These are phyloP conservation scores for Cryptococcus wingfieldii DNA, from an alignment of 1,284 basidiomycete genomes.

Conservation along the genomic window DNA sequence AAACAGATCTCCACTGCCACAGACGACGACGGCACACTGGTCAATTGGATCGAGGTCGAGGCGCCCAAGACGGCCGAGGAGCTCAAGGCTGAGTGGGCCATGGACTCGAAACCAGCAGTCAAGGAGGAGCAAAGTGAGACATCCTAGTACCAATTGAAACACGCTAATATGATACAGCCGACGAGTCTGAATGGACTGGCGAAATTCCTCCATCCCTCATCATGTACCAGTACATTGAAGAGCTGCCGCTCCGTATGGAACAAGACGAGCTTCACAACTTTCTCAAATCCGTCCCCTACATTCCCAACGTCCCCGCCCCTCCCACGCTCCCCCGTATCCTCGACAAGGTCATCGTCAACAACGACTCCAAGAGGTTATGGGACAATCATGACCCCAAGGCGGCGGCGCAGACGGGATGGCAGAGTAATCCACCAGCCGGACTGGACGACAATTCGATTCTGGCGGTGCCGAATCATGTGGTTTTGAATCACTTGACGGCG, in stretches of 20 bases:
- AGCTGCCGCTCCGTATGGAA: constrained; percentile 58
- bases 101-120: constrained; percentile 32
- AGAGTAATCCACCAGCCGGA: constrained; percentile 26
- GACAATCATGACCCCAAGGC: constrained; percentile 19
- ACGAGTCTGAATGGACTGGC: constrained; percentile 62
- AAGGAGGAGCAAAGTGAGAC: constrained; percentile 38
- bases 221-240: constrained; percentile 77
- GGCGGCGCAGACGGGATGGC: constrained; percentile 29
- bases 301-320: constrained; percentile 62
- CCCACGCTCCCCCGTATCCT: constrained; percentile 84
- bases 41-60: constrained; percentile 78
- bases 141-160: background rate
- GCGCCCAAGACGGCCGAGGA: constrained; percentile 44
- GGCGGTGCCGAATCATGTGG: constrained; percentile 90
- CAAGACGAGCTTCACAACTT: constrained; percentile 29
- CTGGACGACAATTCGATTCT: constrained; percentile 87
- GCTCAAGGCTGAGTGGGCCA: constrained; percentile 45
- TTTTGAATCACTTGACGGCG: constrained; percentile 91
- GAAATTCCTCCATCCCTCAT: constrained; percentile 69
- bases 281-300: constrained; percentile 52
- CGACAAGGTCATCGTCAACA: constrained; percentile 88
- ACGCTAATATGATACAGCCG: constrained; percentile 17
- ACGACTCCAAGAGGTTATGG: constrained; percentile 49
- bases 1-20: constrained; percentile 81
- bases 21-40: constrained; percentile 89